Percentiles rank a stretch among this genome's conserved stretches.
phyloP scores from a whole-genome alignment of 2,329 filamentous ascomycete species.

The Penicillium sp. region DNA sequence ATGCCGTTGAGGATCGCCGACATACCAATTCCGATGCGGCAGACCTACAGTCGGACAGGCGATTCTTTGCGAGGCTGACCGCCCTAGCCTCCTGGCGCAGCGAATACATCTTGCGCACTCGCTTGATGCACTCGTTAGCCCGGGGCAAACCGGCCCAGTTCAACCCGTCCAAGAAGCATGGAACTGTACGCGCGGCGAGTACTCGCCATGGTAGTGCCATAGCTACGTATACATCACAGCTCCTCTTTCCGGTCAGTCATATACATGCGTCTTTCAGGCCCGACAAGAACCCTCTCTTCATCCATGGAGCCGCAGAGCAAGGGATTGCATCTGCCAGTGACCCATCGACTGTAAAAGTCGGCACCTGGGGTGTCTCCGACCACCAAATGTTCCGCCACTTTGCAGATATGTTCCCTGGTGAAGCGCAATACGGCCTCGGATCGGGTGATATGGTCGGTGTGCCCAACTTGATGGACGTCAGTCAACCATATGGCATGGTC shows the following conservation, averaged over 20 bases:
- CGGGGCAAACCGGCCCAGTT: slow-evolving; percentile 70
- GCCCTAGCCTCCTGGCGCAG: slow-evolving; percentile 88
- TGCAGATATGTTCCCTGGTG: slow-evolving; percentile 69
- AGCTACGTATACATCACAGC: slow-evolving; percentile 79
- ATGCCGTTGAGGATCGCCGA: slow-evolving; percentile 50
- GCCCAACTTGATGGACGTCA: slow-evolving; percentile 88
- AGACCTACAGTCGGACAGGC: slow-evolving; percentile 68
- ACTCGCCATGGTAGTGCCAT: slow-evolving; percentile 70
- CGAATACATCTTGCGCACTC: slow-evolving; percentile 87
- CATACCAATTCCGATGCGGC: slow-evolving; percentile 48
- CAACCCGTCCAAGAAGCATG: slow-evolving; percentile 53
- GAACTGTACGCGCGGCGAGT: slow-evolving; percentile 52
- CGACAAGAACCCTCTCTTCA: slow-evolving; percentile 72
- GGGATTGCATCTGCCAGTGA: slow-evolving; percentile 80
- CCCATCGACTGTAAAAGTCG: slow-evolving; percentile 69
- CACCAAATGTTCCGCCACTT: slow-evolving; percentile 73
- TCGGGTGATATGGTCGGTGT: slow-evolving; percentile 71
- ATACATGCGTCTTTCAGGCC: slow-evolving; percentile 73
- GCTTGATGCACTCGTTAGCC: slow-evolving; percentile 74
- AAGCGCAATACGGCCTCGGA: slow-evolving; percentile 74
- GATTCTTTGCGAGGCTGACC: slow-evolving; percentile 79
- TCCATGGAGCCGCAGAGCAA: slow-evolving; percentile 78
- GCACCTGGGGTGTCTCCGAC: slow-evolving; percentile 78
- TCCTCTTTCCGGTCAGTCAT: slow-evolving; percentile 74
- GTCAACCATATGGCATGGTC: slow-evolving; percentile 77